Conservation (phyloP, 2,329 filamentous ascomycete species). For the Neonectria hederae region DNA sequence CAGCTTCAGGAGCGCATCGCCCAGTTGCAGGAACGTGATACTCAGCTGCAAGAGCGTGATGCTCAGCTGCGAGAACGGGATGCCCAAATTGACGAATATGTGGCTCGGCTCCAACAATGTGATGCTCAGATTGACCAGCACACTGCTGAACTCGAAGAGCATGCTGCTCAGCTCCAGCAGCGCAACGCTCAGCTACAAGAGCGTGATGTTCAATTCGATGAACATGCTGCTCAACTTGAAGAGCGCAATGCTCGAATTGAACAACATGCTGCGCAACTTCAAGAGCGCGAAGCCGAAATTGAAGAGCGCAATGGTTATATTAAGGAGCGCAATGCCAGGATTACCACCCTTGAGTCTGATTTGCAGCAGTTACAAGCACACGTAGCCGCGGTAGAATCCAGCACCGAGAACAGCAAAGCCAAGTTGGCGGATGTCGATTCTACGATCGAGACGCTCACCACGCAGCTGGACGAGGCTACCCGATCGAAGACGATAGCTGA, state of each 20-base stretch:
- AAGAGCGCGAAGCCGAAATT: conserved; percentile 46
- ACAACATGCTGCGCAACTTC: conserved; percentile 29
- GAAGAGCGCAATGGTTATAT: conserved; percentile 39
- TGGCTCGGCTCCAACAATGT: conserved; percentile 48
- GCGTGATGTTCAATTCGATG: conserved; percentile 20
- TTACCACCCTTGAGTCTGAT: conserved; percentile 54
- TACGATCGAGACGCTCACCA: conserved; percentile 40
- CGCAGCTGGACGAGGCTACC: conserved; percentile 45
- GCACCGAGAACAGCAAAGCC: conserved; percentile 49
- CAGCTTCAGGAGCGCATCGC: conserved; percentile 36
- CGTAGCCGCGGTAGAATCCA: conserved; percentile 49
- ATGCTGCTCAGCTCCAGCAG: background rate
- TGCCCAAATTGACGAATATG: conserved; percentile 31
- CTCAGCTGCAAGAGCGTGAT: conserved; percentile 33
- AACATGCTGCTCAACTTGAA: background rate
- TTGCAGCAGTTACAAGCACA: conserved; percentile 39
- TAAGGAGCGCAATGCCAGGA: conserved; percentile 53
- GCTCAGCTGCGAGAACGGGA: conserved; percentile 32
- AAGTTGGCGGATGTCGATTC: conserved; percentile 46
- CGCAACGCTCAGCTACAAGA: conserved; percentile 32
- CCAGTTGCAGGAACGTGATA: conserved; percentile 33
- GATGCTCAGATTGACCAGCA: conserved; percentile 45
- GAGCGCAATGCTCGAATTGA: conserved; percentile 29
- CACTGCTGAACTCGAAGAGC: conserved; percentile 46
- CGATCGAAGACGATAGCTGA: conserved; percentile 42